Conservation (phyloP, 345 rosid species). For the Gossypium raimondii region DNA sequence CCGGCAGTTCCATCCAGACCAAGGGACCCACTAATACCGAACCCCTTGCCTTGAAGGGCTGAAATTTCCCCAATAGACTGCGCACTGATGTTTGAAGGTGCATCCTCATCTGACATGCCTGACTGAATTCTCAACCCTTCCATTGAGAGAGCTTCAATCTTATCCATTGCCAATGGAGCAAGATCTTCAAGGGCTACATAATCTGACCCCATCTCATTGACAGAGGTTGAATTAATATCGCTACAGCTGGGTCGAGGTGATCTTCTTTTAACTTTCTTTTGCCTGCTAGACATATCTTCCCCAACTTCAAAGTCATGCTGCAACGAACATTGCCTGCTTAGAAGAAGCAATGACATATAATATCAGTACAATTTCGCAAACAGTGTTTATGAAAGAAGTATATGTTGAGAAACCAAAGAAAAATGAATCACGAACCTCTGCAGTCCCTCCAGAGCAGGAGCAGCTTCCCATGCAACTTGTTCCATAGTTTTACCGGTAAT, state of each 20-base stretch:
- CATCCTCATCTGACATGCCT: constrained; percentile 70
- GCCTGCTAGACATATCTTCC: constrained; percentile 30
- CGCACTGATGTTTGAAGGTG: constrained; percentile 73
- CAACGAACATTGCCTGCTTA: constrained; percentile 44
- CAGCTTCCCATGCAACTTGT: constrained; percentile 79
- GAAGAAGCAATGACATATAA: constrained; percentile 23
- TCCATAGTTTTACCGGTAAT: constrained; percentile 90
- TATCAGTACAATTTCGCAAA: constrained; percentile 14
- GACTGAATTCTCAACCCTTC: constrained; percentile 95
- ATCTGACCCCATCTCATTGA: constrained; percentile 47
- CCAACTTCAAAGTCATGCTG: constrained; percentile 35
- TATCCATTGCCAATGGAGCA: constrained; percentile 97
- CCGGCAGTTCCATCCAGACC: constrained; percentile 87
- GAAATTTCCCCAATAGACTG: constrained; percentile 64
- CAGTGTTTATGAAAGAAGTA: constrained; percentile 6
- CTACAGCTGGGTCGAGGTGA: constrained; percentile 37
- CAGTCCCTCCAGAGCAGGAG: constrained; percentile 41
- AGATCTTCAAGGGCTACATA: constrained; percentile 90
- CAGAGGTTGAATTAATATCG: constrained; percentile 34
- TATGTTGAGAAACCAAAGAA: not conserved
- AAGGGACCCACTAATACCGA: constrained; percentile 48
- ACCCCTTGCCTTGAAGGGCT: constrained; percentile 66
- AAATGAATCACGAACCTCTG: constrained; percentile 49
- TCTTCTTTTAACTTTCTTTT: constrained; percentile 33
- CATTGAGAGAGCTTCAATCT: constrained; percentile 91